Percentiles rank a stretch among this genome's conserved stretches.
These are phyloP conservation scores for Lojkania enalia DNA, from an alignment of 2,329 filamentous ascomycete species.

Conservation along the genomic window DNA sequence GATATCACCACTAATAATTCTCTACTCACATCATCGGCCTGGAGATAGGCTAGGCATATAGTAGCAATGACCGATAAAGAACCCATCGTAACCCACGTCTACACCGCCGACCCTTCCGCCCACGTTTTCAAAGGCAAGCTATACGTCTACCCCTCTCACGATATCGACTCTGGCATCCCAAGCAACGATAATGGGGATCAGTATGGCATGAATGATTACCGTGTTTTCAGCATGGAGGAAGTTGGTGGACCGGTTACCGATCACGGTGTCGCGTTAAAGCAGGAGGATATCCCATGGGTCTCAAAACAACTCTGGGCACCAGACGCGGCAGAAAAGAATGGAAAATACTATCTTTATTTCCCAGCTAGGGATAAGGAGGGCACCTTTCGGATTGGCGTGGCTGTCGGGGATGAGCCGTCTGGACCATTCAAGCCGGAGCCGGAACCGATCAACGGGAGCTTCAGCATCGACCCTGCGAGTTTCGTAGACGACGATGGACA, in stretches of 20 bases:
- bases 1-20: neutral
- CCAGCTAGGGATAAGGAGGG: slow-evolving; percentile 71
- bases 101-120: slow-evolving; percentile 78
- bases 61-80: slow-evolving; percentile 46
- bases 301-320: slow-evolving; percentile 81
- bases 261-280: slow-evolving; percentile 70
- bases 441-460: slow-evolving; percentile 67
- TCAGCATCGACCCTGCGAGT: slow-evolving; percentile 74
- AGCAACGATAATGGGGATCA: slow-evolving; percentile 86
- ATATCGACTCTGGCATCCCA: slow-evolving; percentile 71
- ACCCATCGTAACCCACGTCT: slow-evolving; percentile 73
- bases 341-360: slow-evolving; percentile 77
- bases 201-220: slow-evolving; percentile 84
- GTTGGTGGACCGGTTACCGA: slow-evolving; percentile 65
- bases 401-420: slow-evolving; percentile 63
- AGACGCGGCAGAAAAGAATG: slow-evolving; percentile 70
- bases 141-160: slow-evolving; percentile 82
- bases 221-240: slow-evolving; percentile 69
- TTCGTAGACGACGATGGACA: slow-evolving; percentile 71
- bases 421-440: slow-evolving; percentile 71
- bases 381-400: slow-evolving; percentile 76
- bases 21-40: neutral
- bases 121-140: slow-evolving; percentile 76
- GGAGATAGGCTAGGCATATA: slow-evolving; percentile 3
- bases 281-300: slow-evolving; percentile 73